Conservation (phyloP, 2,329 filamentous ascomycete species). For the Chaetomium globosum region DNA sequence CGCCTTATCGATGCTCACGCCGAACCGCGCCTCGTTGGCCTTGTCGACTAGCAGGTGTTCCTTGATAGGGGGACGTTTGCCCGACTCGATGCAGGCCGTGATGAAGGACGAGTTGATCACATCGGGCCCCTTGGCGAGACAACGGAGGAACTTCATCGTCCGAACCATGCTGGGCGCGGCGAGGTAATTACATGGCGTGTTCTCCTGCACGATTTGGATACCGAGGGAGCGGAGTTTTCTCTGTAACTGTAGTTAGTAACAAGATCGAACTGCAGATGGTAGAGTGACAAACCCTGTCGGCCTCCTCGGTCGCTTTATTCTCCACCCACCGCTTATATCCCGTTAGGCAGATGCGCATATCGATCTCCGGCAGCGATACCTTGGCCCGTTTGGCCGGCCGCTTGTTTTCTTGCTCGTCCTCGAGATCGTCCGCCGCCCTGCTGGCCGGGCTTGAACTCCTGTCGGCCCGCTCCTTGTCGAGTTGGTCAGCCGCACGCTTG, state of each 20-base stretch:
- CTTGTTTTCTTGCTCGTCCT: constrained; percentile 52
- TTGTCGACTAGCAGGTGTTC: constrained; percentile 71
- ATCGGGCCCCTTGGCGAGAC: constrained; percentile 76
- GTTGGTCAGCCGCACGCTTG: constrained; percentile 61
- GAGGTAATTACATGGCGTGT: constrained; percentile 77
- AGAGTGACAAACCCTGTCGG: constrained; percentile 68
- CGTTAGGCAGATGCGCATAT: constrained; percentile 78
- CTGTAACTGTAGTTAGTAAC: constrained; percentile 48
- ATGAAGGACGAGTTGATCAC: constrained; percentile 80
- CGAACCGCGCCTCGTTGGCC: constrained; percentile 71
- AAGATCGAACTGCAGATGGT: neutral
- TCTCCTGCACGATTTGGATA: constrained; percentile 76
- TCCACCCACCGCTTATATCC: constrained; percentile 82
- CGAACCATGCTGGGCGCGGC: constrained; percentile 85
- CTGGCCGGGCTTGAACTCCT: constrained; percentile 46
- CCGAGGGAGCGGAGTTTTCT: constrained; percentile 80
- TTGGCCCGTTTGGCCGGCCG: constrained; percentile 65
- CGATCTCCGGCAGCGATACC: constrained; percentile 64
- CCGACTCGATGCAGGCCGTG: constrained; percentile 71
- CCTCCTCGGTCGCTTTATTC: constrained; percentile 71
- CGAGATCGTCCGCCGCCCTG: constrained; percentile 41
- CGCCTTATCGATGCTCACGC: constrained; percentile 69
- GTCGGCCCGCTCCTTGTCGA: constrained; percentile 53
- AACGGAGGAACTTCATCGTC: constrained; percentile 90
- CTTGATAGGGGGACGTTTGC: constrained; percentile 64